These are phyloP conservation scores for Xerocomellus chrysenteron DNA, from an alignment of 768 basidiomycete genomes.

Conservation along the genomic window DNA sequence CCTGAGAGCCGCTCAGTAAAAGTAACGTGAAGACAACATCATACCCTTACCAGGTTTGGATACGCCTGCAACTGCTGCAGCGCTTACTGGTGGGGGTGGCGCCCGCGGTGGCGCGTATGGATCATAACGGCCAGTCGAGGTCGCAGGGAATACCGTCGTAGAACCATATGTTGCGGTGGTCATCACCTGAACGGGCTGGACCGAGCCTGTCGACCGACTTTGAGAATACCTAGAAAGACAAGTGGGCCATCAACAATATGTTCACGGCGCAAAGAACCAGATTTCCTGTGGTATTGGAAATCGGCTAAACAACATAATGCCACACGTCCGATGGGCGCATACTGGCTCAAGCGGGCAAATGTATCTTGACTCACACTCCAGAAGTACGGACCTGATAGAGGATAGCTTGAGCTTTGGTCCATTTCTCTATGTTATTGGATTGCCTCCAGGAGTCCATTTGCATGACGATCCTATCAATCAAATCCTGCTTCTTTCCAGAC, in stretches of 20 bases:
- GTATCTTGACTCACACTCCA: conserved; percentile 59
- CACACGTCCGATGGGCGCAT: conserved; percentile 10
- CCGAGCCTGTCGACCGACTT: conserved; percentile 24
- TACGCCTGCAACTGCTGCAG: conserved; percentile 31
- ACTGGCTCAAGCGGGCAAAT: conserved; percentile 11
- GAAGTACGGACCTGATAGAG: conserved; percentile 62
- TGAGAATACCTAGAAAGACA: conserved; percentile 27
- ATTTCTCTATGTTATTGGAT: conserved; percentile 58
- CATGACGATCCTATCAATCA: conserved; percentile 70
- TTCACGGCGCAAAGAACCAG: background rate
- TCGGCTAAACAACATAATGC: conserved; percentile 5
- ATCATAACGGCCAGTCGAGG: conserved; percentile 53
- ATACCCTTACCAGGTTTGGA: conserved; percentile 28
- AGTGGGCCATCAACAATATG: conserved; percentile 17
- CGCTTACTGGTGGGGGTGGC: conserved; percentile 37
- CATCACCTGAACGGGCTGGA: conserved; percentile 27
- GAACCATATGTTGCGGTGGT: conserved; percentile 19
- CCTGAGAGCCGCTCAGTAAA: conserved; percentile 37
- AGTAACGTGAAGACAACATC: conserved; percentile 9
- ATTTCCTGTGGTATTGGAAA: conserved; percentile 7
- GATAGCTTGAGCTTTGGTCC: conserved; percentile 66
- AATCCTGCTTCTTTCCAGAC: conserved; percentile 84
- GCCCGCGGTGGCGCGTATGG: conserved; percentile 63
- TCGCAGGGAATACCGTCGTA: conserved; percentile 23
- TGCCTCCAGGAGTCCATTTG: conserved; percentile 62